These are phyloP conservation scores for Celoporthe dispersa DNA, from an alignment of 2,329 filamentous ascomycete species.

Conservation along the genomic window DNA sequence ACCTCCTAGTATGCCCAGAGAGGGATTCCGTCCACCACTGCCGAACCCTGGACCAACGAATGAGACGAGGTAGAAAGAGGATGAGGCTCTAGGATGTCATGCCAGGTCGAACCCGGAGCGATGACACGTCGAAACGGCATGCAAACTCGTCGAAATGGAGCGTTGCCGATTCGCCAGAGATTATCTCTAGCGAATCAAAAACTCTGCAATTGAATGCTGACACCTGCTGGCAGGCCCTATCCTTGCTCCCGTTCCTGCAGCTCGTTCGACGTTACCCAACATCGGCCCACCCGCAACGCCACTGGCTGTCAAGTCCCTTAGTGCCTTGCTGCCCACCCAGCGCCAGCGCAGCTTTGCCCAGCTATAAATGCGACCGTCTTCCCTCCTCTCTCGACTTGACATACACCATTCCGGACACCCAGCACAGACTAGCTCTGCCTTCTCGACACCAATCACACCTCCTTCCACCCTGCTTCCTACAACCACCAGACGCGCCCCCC, in stretches of 20 bases:
- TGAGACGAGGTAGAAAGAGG: constrained; percentile 10
- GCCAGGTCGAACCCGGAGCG: neutral
- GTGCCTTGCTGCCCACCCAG: neutral
- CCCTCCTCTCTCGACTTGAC: neutral
- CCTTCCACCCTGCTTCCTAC: neutral
- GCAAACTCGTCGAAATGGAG: constrained; percentile 9
- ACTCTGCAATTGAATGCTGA: constrained; percentile 17
- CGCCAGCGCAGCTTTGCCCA: neutral
- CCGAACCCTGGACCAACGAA: constrained; percentile 3
- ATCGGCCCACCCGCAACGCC: constrained; percentile 19
- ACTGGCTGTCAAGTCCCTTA: constrained; percentile 7
- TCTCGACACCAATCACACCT: neutral
- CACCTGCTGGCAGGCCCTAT: constrained; percentile 8
- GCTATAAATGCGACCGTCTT: constrained; percentile 23
- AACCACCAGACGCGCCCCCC: neutral
- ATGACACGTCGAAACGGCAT: neutral
- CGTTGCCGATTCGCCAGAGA: constrained; percentile 24
- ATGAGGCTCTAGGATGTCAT: constrained; percentile 24
- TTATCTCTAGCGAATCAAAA: constrained; percentile 20
- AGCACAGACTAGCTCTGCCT: neutral
- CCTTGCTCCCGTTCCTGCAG: constrained; percentile 32
- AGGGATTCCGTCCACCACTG: neutral
- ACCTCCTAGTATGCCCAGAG: too few relatives aligned
- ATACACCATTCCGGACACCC: neutral
- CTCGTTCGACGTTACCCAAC: constrained; percentile 1